A percentile compares a stretch with the other conserved stretches of the same genome.
Evolutionary conservation across 192 early-diverging fungal genomes (phyloP).

Genomic region (Cetraspora pellucida): DNA sequence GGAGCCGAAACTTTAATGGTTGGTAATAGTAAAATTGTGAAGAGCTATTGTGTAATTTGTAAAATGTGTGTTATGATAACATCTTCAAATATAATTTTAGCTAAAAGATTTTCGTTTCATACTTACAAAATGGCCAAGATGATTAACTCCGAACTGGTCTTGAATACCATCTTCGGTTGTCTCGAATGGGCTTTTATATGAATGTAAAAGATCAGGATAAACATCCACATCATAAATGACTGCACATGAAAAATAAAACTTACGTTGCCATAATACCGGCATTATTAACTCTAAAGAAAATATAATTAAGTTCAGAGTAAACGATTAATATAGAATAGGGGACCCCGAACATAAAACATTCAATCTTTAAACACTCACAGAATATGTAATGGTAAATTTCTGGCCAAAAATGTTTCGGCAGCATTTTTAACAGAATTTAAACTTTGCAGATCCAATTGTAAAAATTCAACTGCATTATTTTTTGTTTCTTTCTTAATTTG

Average conservation of each 20-base stretch:
- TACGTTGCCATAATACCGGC: constrained; percentile 37
- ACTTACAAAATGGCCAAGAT: constrained; percentile 44
- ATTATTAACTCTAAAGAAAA: constrained; percentile 37
- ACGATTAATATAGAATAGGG: too few species aligned
- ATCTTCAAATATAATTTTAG: not conserved
- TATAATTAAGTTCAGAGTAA: not conserved
- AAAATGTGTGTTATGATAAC: not conserved
- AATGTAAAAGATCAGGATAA: constrained; percentile 25
- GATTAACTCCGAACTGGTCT: constrained; percentile 54
- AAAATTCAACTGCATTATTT: constrained; percentile 40
- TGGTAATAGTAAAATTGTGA: constrained; percentile 46
- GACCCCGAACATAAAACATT: not conserved
- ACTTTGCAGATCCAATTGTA: constrained; percentile 39
- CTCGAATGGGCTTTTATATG: constrained; percentile 42
- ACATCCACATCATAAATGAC: not conserved
- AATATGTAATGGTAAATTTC: constrained; percentile 49
- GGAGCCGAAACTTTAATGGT: too few species aligned
- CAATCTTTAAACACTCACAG: constrained; percentile 25
- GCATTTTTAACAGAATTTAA: too few species aligned
- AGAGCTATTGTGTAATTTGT: constrained; percentile 13
- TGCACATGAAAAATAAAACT: not conserved
- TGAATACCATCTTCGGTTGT: too few species aligned
- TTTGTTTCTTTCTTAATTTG: constrained; percentile 36
- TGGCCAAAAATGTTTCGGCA: constrained; percentile 39
- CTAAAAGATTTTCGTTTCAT: not conserved